Evolutionary conservation across 2,329 filamentous ascomycete species (phyloP).

Genomic region (Sphaceloma murrayae): DNA sequence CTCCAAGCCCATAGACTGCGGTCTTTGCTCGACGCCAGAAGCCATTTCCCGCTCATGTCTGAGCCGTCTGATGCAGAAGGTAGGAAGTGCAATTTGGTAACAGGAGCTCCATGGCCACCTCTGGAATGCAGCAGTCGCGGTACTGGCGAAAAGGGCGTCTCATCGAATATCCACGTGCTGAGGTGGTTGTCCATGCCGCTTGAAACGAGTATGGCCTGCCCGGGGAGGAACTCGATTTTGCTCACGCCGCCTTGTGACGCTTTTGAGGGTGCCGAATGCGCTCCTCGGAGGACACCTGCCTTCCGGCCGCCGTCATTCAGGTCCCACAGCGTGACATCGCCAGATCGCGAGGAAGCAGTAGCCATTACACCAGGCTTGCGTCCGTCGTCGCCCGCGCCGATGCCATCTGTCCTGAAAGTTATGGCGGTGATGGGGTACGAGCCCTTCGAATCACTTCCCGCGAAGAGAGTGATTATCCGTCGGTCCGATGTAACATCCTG

Average conservation of each 20-base stretch:
- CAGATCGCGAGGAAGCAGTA: slow-evolving; percentile 66
- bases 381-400: slow-evolving; percentile 81
- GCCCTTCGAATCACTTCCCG: slow-evolving; percentile 32
- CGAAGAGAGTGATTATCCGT: slow-evolving; percentile 50
- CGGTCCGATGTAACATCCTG: slow-evolving; percentile 76
- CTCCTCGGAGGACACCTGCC: slow-evolving; percentile 75
- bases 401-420: slow-evolving; percentile 79
- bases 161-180: slow-evolving; percentile 94
- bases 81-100: slow-evolving; percentile 74
- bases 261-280: slow-evolving; percentile 68
- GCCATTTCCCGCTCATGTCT: slow-evolving; percentile 84
- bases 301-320: slow-evolving; percentile 80
- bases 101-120: slow-evolving; percentile 78
- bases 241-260: slow-evolving; percentile 70
- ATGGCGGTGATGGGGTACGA: slow-evolving; percentile 67
- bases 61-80: slow-evolving; percentile 83
- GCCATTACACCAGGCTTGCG: slow-evolving; percentile 86
- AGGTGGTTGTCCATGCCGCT: slow-evolving; percentile 89
- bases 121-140: slow-evolving; percentile 77
- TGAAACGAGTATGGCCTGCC: slow-evolving; percentile 81
- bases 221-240: slow-evolving; percentile 78
- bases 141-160: slow-evolving; percentile 76
- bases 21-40: slow-evolving; percentile 81
- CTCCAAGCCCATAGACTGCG: slow-evolving; percentile 95
- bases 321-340: slow-evolving; percentile 94